Percentiles rank a stretch among this genome's conserved stretches.
Evolutionary conservation across 2,329 filamentous ascomycete species (phyloP).

Genomic region (Paramyrothecium roridum): DNA sequence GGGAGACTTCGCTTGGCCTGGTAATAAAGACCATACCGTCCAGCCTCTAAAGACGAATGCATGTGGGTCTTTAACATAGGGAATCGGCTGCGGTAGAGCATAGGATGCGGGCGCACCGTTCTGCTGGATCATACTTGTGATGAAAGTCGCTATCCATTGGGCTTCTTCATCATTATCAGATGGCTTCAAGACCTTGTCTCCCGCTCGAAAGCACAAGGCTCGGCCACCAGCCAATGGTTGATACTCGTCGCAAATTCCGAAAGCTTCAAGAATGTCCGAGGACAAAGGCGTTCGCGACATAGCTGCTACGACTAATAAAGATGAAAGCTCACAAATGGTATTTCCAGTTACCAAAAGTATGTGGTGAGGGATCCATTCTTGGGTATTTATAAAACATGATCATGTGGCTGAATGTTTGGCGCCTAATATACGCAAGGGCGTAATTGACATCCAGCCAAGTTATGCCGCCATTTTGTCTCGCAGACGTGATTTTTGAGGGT

Average conservation of each 20-base stretch:
- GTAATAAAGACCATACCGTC: constrained; percentile 1
- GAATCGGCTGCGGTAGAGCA: not conserved
- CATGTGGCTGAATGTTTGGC: too few species aligned
- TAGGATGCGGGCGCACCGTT: not conserved
- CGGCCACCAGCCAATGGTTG: not conserved
- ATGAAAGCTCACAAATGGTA: too few species aligned
- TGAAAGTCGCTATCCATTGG: constrained; percentile 1
- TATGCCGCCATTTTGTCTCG: too few species aligned
- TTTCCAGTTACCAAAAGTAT: too few species aligned
- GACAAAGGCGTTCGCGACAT: not conserved
- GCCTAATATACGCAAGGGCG: too few species aligned
- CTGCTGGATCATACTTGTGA: not conserved
- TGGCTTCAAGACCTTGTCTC: constrained; percentile 3
- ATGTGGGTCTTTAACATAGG: not conserved
- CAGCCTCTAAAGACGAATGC: constrained; percentile 3
- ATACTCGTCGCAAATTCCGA: not conserved
- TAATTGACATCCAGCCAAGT: too few species aligned
- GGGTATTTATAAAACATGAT: too few species aligned
- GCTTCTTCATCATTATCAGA: constrained; percentile 3
- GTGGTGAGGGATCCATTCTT: too few species aligned
- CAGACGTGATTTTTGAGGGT: too few species aligned
- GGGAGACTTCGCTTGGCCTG: not conserved
- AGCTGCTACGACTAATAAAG: too few species aligned
- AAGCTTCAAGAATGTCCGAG: not conserved
- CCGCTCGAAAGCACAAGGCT: constrained; percentile 1